phyloP scores from a whole-genome alignment of 495 filamentous ascomycete genomes.

The Penicillium diatomitis region DNA sequence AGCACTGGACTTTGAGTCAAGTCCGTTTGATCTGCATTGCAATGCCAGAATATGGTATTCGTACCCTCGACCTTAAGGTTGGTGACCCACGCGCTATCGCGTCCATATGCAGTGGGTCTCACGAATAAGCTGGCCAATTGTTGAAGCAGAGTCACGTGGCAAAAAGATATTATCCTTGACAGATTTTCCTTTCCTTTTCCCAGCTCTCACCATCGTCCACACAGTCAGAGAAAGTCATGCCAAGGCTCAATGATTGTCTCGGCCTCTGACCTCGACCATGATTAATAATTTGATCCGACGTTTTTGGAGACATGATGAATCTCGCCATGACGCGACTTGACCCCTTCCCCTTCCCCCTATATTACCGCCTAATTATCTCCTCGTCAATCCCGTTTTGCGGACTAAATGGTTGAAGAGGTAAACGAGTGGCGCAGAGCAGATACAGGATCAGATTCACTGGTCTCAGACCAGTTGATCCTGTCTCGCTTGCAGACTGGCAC shows the following conservation, averaged over 20 bases:
- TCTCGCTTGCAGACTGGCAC: slow-evolving; percentile 46
- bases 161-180: not conserved
- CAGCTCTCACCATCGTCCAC: no score
- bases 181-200: no score
- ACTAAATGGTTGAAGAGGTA: slow-evolving; percentile 42
- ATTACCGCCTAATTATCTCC: slow-evolving; percentile 40
- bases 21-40: no score
- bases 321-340: not conserved
- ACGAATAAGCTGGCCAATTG: not conserved
- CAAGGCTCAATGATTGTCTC: not conserved
- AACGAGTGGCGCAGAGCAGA: slow-evolving; percentile 41
- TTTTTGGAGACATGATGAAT: no score
- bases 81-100: not conserved
- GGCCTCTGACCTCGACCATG: not conserved
- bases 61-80: not conserved
- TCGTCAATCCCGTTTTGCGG: slow-evolving; percentile 32
- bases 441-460: slow-evolving; percentile 14
- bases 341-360: not conserved
- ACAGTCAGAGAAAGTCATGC: no score
- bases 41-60: no score
- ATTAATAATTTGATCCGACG: no score
- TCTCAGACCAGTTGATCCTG: slow-evolving; percentile 18
- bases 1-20: no score
- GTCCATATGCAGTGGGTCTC: not conserved
- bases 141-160: not conserved